A percentile compares a stretch with the other conserved stretches of the same genome.
These are phyloP conservation scores for Nicotiana otophora DNA, from an alignment of 257 asterid genomes.

Conservation along the genomic window DNA sequence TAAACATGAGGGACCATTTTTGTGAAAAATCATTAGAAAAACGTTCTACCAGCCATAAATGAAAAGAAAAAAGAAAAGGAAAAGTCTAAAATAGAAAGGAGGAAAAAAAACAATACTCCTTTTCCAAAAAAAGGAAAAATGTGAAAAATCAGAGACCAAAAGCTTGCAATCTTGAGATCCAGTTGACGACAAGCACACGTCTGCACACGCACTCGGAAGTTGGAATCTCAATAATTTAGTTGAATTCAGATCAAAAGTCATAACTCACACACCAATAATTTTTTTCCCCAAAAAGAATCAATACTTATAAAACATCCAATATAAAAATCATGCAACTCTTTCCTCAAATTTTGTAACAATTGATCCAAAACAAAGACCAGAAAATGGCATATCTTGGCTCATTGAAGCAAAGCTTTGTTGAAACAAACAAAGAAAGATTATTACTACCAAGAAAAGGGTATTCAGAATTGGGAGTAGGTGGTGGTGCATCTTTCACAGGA, in stretches of 20 bases:
- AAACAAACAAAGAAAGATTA: slow-evolving; percentile 48
- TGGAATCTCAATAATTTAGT: neutral
- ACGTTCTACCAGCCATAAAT: no score
- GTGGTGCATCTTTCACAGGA: slow-evolving; percentile 13
- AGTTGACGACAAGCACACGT: neutral
- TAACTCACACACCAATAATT: neutral
- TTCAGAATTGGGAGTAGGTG: slow-evolving; percentile 40
- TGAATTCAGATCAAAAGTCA: neutral
- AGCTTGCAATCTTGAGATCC: neutral
- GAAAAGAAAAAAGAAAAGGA: no score
- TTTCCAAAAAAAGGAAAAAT: neutral
- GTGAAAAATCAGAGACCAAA: neutral
- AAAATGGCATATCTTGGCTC: slow-evolving; percentile 37
- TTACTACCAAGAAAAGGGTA: slow-evolving; percentile 36
- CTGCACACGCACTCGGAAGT: neutral
- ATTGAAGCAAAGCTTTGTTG: slow-evolving; percentile 57
- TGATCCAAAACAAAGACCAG: neutral
- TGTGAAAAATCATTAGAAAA: no score
- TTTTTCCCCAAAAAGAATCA: neutral
- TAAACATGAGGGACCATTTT: no score
- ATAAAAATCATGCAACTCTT: neutral
- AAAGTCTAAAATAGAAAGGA: neutral
- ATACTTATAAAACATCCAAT: neutral
- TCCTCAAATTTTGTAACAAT: neutral
- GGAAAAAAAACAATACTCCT: neutral